Evolutionary conservation across 805 yeast species (phyloP).

Genomic region (Alloascoidea africana): DNA sequence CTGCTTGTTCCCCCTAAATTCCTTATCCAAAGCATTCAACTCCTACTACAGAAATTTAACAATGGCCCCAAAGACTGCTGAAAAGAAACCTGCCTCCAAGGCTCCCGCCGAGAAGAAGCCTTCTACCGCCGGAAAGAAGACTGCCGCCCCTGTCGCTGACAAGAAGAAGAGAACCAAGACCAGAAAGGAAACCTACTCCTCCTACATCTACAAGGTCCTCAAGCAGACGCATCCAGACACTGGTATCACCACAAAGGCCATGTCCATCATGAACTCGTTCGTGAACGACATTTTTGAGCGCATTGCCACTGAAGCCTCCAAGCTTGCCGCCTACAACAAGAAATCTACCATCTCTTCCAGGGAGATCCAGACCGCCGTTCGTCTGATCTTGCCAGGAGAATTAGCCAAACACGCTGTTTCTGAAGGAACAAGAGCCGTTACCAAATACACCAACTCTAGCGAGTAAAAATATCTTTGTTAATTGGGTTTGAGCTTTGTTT

Average conservation of each 20-base stretch:
- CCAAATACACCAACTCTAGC: conserved; percentile 76
- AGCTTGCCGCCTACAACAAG: conserved; percentile 97
- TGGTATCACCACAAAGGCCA: conserved; percentile 97
- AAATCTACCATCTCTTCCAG: conserved; percentile 95
- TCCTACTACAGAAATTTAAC: too few species aligned
- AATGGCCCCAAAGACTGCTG: conserved; percentile 29
- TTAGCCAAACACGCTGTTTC: conserved; percentile 97
- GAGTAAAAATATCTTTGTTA: too few species aligned
- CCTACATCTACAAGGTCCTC: conserved; percentile 95
- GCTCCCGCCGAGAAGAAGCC: conserved; percentile 95
- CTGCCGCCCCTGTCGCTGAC: conserved; percentile 64
- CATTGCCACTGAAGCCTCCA: conserved; percentile 95
- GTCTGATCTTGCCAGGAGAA: conserved; percentile 97
- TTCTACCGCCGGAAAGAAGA: conserved; percentile 80
- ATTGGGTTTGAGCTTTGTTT: too few species aligned
- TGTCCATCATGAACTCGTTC: conserved; percentile 97
- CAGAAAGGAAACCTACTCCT: conserved; percentile 96
- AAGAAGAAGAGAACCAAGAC: conserved; percentile 87
- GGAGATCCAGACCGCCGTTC: conserved; percentile 97
- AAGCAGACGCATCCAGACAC: conserved; percentile 99
- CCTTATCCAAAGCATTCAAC: conserved; percentile 1
- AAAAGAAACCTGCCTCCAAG: conserved; percentile 50
- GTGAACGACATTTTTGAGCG: conserved; percentile 97
- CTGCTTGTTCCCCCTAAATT: conserved; percentile 1
- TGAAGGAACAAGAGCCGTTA: conserved; percentile 97